Conservation (phyloP, 257 asterid genomes). For the Datura wrightii region DNA sequence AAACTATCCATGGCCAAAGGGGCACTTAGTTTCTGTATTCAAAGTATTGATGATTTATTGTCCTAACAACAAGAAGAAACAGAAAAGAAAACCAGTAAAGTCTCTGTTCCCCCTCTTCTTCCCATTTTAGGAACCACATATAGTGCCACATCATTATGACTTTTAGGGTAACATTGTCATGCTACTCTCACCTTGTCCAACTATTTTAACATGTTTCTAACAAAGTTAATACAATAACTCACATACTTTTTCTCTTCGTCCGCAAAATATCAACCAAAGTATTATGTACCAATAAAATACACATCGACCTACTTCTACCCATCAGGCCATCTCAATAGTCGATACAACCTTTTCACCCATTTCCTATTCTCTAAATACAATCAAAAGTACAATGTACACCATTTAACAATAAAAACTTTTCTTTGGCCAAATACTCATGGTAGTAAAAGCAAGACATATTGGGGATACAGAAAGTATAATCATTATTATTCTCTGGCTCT, state of each 20-base stretch:
- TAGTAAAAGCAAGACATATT: not conserved
- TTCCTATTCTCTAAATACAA: not conserved
- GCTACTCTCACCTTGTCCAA: not conserved
- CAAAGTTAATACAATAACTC: not conserved
- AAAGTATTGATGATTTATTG: not conserved
- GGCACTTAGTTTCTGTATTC: not conserved
- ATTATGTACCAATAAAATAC: not conserved
- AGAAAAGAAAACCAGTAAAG: not conserved
- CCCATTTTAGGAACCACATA: not conserved
- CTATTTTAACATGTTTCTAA: not conserved
- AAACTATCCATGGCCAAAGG: no score
- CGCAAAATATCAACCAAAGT: not conserved
- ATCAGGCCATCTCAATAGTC: not conserved
- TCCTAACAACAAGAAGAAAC: not conserved
- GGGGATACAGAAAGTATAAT: not conserved
- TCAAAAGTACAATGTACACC: not conserved
- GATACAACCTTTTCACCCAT: not conserved
- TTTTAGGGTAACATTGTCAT: not conserved
- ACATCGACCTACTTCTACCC: not conserved
- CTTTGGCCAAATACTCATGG: not conserved
- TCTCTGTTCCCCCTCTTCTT: not conserved
- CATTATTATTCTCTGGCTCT: not conserved
- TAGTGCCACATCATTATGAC: slow-evolving; percentile 1
- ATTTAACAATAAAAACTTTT: no score
- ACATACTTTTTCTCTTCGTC: not conserved